Conservation (phyloP, 192 early-diverging fungal species). For the Paraglomus occultum region DNA sequence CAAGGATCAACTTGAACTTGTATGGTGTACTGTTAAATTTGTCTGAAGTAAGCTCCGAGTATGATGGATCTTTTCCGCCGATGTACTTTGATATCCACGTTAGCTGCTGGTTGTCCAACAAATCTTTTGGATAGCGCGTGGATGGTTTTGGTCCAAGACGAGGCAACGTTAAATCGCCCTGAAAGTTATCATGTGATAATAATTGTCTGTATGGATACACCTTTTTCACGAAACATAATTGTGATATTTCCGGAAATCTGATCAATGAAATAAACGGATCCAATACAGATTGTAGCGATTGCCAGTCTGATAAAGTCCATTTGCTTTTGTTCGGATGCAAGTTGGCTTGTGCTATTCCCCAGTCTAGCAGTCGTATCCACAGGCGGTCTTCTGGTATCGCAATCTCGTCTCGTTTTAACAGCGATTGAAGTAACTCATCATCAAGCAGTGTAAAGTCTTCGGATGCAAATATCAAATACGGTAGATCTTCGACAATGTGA, state of each 20-base stretch:
- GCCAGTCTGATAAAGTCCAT: neutral
- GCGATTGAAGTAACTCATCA: neutral
- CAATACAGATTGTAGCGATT: neutral
- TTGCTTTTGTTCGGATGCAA: neutral
- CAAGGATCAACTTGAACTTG: neutral
- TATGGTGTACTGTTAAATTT: no score
- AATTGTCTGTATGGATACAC: no score
- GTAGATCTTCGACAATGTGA: neutral
- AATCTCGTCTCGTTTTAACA: neutral
- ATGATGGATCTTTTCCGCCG: slow-evolving; percentile 20
- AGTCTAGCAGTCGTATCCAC: neutral
- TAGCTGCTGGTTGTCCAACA: no score
- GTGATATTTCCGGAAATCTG: neutral
- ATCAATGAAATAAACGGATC: neutral
- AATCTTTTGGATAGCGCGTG: no score
- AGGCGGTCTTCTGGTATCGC: neutral
- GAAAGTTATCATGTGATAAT: no score
- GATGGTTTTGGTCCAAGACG: no score
- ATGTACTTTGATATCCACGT: no score
- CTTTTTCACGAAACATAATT: no score
- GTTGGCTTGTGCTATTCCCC: slow-evolving; percentile 10
- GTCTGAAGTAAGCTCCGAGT: neutral
- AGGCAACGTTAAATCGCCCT: no score
- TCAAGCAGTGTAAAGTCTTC: neutral
- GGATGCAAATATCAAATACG: neutral